A percentile compares a stretch with the other conserved stretches of the same genome.
phyloP scores from a whole-genome alignment of 83 land plant genomes.

The Isoetes engelmannii region DNA sequence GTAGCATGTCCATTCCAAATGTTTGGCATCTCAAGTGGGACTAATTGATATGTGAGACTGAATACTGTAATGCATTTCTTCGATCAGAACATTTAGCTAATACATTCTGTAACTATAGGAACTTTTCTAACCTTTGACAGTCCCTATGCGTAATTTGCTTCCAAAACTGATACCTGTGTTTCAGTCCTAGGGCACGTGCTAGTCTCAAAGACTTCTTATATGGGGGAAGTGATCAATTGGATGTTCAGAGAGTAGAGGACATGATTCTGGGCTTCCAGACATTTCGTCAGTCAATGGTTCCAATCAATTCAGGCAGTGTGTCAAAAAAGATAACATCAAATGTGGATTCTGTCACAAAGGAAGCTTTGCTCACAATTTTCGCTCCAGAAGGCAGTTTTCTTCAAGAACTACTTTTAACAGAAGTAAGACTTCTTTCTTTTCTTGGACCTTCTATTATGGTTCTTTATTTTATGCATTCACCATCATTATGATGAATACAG shows the following conservation, averaged over 20 bases:
- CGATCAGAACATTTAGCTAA: too few species aligned
- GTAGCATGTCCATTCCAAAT: too few species aligned
- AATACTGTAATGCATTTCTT: too few species aligned
- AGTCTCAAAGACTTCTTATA: conserved; percentile 44
- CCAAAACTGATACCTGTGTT: neutral
- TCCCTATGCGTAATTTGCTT: neutral
- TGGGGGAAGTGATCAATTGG: conserved; percentile 34
- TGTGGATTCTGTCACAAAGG: conserved; percentile 36
- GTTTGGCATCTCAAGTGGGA: too few species aligned
- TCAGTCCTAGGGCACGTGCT: conserved; percentile 43
- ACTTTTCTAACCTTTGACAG: neutral
- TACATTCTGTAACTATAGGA: too few species aligned
- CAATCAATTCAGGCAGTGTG: conserved; percentile 3
- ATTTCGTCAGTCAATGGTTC: conserved; percentile 29
- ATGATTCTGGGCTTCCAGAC: conserved; percentile 33
- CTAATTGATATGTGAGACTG: too few species aligned
- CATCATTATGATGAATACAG: conserved; percentile 12
- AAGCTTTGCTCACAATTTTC: conserved; percentile 31
- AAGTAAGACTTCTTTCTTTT: conserved; percentile 22
- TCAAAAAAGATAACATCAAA: conserved; percentile 1
- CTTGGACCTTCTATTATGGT: neutral
- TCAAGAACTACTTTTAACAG: conserved; percentile 41
- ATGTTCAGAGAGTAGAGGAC: conserved; percentile 37
- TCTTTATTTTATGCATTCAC: neutral
- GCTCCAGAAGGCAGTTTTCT: conserved; percentile 45